Evolutionary conservation across 2,329 filamentous ascomycete species (phyloP), one percentile per base, ranked within the genome.

Genomic region (Calonectria hawksworthii): DNA sequence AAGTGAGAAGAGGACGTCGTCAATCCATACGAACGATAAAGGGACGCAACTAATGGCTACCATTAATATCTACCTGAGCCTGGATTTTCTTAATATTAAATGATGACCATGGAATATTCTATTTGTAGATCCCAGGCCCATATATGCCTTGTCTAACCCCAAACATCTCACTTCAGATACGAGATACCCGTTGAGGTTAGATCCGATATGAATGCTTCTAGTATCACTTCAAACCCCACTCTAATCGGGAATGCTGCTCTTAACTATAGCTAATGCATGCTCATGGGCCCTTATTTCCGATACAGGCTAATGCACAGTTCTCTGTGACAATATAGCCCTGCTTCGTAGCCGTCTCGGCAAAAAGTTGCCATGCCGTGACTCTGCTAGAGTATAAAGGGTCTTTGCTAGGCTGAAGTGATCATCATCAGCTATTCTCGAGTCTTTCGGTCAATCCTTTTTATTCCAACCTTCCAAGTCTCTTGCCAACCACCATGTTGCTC

Each of bases 271-370:
- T 59, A 28, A 44, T 32, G 34, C 30, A 36, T 30, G 11, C 13
- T 28, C 13, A 26, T 70, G 52, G 30, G 8, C 38, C 41, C 18
- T 70, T 70, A 70, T 70, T 70, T 51, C 67, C 67, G 67, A 36
- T 38, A 36, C 28, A 30, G 10, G 51, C 32, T 56, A 68, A 56
- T 56, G 34, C 30, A 23, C 9, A 26, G 50, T 14, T 21, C 34
- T 56, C 13, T 5, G 10, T 52, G 41, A 51, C 56, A 34, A 70
- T 34, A 30, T 47, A n/a, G 54, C 10, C 23, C 34, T 36, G 21
- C 47, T 68, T 56, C 32, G 28, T 18, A 26, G 7, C 52, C 32
- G 21, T 70, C 54, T 70, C 67, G 54, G 54, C 67, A 70, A 47
- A 44, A 63, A 30, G 5, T 70, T 70, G 67, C 67, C 67, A 70